phyloP scores from a whole-genome alignment of 805 yeast species.

The Kurtzmaniella cleridarum region DNA sequence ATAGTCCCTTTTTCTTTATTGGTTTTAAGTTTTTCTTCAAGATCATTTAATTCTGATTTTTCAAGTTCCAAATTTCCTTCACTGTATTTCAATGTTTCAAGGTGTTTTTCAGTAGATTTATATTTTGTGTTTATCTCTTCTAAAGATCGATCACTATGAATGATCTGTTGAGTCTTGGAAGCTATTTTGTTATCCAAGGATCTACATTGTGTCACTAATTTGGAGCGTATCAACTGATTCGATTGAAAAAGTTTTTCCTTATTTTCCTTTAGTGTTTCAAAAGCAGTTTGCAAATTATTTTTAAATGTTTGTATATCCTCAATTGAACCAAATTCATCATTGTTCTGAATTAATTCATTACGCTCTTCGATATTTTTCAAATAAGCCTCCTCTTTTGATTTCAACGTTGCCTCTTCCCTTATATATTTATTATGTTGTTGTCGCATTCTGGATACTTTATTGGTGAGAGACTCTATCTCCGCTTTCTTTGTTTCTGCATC shows the following conservation, averaged over 20 bases:
- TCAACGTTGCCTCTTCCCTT: slow-evolving; percentile 51
- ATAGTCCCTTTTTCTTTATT: slow-evolving; percentile 17
- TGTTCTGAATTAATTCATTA: slow-evolving; percentile 1
- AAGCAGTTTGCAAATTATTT: slow-evolving; percentile 2
- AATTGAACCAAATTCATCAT: background rate
- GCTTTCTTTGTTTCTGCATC: slow-evolving; percentile 9
- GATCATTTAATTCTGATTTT: slow-evolving; percentile 33
- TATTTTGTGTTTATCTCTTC: slow-evolving; percentile 29
- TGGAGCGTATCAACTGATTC: slow-evolving; percentile 2
- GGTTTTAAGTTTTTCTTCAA: slow-evolving; percentile 28
- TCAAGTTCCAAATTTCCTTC: slow-evolving; percentile 46
- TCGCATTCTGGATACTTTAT: slow-evolving; percentile 20
- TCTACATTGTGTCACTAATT: no score
- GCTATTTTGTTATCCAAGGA: no score
- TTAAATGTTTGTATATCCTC: slow-evolving; percentile 5
- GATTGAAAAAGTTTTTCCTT: slow-evolving; percentile 1
- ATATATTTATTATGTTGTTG: slow-evolving; percentile 30
- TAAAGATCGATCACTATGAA: slow-evolving; percentile 39
- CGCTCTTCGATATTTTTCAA: slow-evolving; percentile 10
- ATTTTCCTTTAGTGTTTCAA: background rate
- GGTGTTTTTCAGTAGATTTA: slow-evolving; percentile 27
- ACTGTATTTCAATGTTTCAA: slow-evolving; percentile 34
- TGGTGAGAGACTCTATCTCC: slow-evolving; percentile 19
- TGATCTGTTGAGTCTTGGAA: slow-evolving; percentile 26
- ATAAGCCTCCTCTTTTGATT: slow-evolving; percentile 37